Base-by-base conservation (phyloP, 2,329 filamentous ascomycete genomes). In the Alternaria tenuissima region DNA sequence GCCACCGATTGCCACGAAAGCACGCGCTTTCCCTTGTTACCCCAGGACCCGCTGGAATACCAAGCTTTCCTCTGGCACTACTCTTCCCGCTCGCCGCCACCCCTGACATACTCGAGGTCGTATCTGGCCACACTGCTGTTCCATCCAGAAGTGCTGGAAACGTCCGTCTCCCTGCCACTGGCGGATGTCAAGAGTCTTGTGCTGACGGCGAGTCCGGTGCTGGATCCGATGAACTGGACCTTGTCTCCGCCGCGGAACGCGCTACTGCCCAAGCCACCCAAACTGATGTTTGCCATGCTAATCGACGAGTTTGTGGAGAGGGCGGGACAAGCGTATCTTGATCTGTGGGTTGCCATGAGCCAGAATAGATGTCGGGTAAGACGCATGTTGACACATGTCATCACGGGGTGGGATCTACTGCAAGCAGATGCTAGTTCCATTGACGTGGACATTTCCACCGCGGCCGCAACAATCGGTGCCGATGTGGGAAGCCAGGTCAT, bases 301-400 rank as follows among this genome's bases (percentile, higher is more conserved):
- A 92, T 97, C 85, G 91, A 97, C 67, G 81, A 81, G 3, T 90
- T 90, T 70, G 80, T 87, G 44, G 81, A 84, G 55, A 81, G 85
- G 49, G 82, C 83, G 66, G 82, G 78, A 11, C 83, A 92, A 76
- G 88, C 90, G 0, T 97, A 93, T 72, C 82, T 97, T 18, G 94
- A 97, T 66, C 85, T 96, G 16, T 89, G 95, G 70, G 88, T 93
- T 48, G 90, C 91, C 7, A 84, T 95, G 18, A 96, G 93, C 70
- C 92, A 98, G 75, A 99, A 98, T 73, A 86, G 93, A 53, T 96
- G 93, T 74, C 90, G 95, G 2, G 88, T 96, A 42, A 88, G 95
- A n/a, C 88, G 95, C 36, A 93, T 90, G n/a, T 85, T 99, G 8
- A 93, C 89, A 62, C 94, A 98, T 74, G 87, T 90, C 14, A 88